phyloP scores from a whole-genome alignment of 495 filamentous ascomycete genomes.

The Aspergillus affinis region DNA sequence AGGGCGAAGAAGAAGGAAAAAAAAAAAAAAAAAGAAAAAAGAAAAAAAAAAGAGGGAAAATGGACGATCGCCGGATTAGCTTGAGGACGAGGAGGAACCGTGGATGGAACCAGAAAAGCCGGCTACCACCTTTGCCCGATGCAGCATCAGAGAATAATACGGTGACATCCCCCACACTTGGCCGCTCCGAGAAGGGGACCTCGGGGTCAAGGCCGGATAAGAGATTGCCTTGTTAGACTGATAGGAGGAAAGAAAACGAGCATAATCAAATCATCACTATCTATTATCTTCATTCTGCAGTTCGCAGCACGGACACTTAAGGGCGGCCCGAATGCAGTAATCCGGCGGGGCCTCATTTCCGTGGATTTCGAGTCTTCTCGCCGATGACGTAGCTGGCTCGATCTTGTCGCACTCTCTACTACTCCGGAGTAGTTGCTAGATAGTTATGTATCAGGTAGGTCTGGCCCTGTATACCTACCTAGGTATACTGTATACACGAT shows the following conservation, averaged over 20 bases:
- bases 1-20: conserved; percentile 14
- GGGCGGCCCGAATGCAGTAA: conserved; percentile 11
- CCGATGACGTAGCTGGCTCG: neutral
- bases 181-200: no score
- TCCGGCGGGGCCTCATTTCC: neutral
- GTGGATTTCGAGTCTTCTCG: no score
- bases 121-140: neutral
- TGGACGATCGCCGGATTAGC: conserved; percentile 20
- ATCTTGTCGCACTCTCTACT: no score
- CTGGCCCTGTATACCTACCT: no score
- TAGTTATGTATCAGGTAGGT: no score
- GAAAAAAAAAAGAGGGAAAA: conserved; percentile 6
- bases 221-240: no score
- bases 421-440: no score
- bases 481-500: no score
- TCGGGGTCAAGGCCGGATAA: no score
- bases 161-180: conserved; percentile 7
- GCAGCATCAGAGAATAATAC: neutral
- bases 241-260: no score
- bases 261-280: no score
- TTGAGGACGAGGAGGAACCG: conserved; percentile 20
- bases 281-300: conserved; percentile 12
- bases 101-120: conserved; percentile 5
- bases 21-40: conserved; percentile 17
- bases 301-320: conserved; percentile 9